Evolutionary conservation across 108 stramenopile genomes (phyloP), one percentile per base, ranked within the genome.

Genomic region (Pseudonitzschia multiseries): DNA sequence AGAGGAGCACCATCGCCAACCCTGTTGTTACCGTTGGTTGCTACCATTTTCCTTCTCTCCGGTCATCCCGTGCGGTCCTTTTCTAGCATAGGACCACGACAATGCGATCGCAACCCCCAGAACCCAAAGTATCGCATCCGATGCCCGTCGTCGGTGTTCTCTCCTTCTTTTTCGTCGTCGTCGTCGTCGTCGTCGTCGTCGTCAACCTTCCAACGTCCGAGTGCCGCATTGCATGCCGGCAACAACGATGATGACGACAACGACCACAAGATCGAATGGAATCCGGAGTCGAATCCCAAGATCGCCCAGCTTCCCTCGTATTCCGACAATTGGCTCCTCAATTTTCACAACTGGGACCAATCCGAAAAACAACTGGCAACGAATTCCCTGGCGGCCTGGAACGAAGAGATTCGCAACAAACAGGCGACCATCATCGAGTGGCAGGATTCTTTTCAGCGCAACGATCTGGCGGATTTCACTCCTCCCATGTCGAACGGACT

Each of bases 401-500:
- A 75, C 31, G 67, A 68, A 53, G 43, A 56, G 26, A 44, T 68
- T 17, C 28, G 41, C 0, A 17, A 69, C 22, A 51, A 75, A 31
- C 67, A 68, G 46, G 5, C 17, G 32, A 36, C 32, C 54, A 48
- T 75, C 29, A 24, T 53, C 0, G 74, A 75, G 54, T 75, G 74
- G 74, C 74, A 75, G 46, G 74, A 75, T 44, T 52, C 68, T 8
- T 75, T 75, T 75, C 66, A 57, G 21, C 74, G 74, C 14, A 75
- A 75, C 27, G 67, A 65, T 36, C 54, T 75, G 17, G 65, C 74
- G 22, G 74, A 75, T 48, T 75, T 75, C 66, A 68, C 67, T 9
- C 74, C 74, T 20, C 74, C 74, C 66, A 75, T 75, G 74, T 75
- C 74, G n/a, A 26, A 28, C 20, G 67, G 67, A 27, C 31, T 75